Base-by-base conservation (phyloP, 2,329 filamentous ascomycete species). In the Chaetomium sp. region DNA sequence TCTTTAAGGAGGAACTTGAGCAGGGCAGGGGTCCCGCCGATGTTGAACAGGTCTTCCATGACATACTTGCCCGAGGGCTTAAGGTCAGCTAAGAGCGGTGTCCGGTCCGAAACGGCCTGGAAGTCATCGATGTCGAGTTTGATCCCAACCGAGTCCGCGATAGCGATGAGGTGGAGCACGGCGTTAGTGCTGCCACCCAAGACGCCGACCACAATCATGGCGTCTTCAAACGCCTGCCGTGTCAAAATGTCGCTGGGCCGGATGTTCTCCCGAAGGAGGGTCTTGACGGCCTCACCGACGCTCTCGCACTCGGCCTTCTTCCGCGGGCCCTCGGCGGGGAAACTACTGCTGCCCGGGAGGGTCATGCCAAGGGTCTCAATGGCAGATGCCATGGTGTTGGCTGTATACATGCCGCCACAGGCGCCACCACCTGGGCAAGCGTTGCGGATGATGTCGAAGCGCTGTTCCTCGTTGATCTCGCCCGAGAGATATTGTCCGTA, bases 401-500 rank as follows among this genome's bases (percentile, higher is more conserved):
- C 85, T 3, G 85, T 88, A 72, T 88, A 88, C 85, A 95, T 95
- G 65, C 89, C 89, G 70, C 89, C 89, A 66, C 89, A 95, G 10
- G 89, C 89, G 64, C 89, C 89, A 64, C 84, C 79, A 40, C 89
- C 89, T 32, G 89, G 89, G 71, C 91, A 96, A 44, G 94, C 91
- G 69, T 97, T 79, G 59, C 91, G 84, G 71, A 96, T 96, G 67
- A 97, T 92, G 72, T 97, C 94, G 71, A 91, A 95, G 52, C 94
- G 86, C 74, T 92, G 80, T 67, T 94, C 86, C 74, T 99, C 94
- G 62, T 80, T 87, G 72, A 97, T 96, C 67, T 96, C 84, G 44
- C 92, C 92, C 10, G 88, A 83, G 65, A 99, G 86, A 75, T 91
- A 97, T 71, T 96, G 89, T 33, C 94, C 94, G 69, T 97, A 97